phyloP scores from a whole-genome alignment of 1,284 basidiomycete species.

The Cryptococcus neoformans region DNA sequence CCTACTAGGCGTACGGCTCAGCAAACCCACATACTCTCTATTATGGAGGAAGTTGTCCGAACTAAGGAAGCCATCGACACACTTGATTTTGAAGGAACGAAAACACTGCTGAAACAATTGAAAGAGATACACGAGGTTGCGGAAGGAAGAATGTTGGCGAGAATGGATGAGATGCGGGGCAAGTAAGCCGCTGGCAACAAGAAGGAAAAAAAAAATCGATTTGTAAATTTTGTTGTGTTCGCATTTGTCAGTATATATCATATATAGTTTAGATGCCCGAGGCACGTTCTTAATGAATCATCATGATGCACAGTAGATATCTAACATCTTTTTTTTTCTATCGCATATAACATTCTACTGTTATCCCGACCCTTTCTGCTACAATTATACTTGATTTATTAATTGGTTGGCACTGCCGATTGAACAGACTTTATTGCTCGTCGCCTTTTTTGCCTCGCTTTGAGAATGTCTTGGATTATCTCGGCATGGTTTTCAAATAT shows the following conservation, averaged over 20 bases:
- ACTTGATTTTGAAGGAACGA: slow-evolving; percentile 32
- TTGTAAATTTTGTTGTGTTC: not conserved
- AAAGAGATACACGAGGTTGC: slow-evolving; percentile 28
- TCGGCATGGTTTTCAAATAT: slow-evolving; percentile 56
- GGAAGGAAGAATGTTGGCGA: slow-evolving; percentile 11
- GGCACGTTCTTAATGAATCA: not conserved
- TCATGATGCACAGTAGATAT: not conserved
- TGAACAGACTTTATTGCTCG: not conserved
- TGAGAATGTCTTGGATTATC: slow-evolving; percentile 27
- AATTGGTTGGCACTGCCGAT: no score
- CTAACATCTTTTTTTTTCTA: not conserved
- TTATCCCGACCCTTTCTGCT: no score
- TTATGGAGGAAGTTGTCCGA: slow-evolving; percentile 24
- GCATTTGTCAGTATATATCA: not conserved
- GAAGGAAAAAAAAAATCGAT: not conserved
- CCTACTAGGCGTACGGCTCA: slow-evolving; percentile 21
- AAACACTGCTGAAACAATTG: slow-evolving; percentile 21
- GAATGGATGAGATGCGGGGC: slow-evolving; percentile 11
- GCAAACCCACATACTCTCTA: slow-evolving; percentile 25
- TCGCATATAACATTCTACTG: no score
- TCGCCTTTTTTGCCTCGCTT: slow-evolving; percentile 20
- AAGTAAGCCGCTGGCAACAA: not conserved
- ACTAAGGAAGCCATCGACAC: slow-evolving; percentile 19
- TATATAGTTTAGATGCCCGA: not conserved
- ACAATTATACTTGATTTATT: no score